phyloP scores from a whole-genome alignment of 805 yeast species.

The Zygotorulaspora florentina region DNA sequence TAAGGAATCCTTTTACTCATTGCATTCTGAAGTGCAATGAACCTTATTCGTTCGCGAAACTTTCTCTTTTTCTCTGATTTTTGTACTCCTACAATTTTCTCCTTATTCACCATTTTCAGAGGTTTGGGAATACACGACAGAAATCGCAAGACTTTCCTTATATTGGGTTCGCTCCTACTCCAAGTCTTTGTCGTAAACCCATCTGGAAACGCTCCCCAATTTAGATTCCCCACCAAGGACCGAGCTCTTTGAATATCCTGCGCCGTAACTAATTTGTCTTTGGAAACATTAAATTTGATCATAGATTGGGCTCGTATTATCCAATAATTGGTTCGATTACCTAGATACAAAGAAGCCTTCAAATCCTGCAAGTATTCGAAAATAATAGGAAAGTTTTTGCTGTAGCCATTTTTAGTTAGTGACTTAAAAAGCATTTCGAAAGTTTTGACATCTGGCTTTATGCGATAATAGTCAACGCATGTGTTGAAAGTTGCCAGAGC shows the following conservation, averaged over 20 bases:
- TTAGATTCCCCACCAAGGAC: slow-evolving; percentile 4
- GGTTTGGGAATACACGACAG: slow-evolving; percentile 24
- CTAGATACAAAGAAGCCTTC: slow-evolving; percentile 8
- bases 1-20: slow-evolving; percentile 33
- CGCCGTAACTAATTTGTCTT: slow-evolving; percentile 5
- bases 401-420: slow-evolving; percentile 34
- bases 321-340: slow-evolving; percentile 22
- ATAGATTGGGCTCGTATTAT: slow-evolving; percentile 27
- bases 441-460: slow-evolving; percentile 32
- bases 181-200: slow-evolving; percentile 10
- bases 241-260: slow-evolving; percentile 5
- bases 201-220: slow-evolving; percentile 9
- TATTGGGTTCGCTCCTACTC: slow-evolving; percentile 8
- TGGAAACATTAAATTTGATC: slow-evolving; percentile 19
- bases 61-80: slow-evolving; percentile 11
- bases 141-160: slow-evolving; percentile 18
- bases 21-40: slow-evolving; percentile 26
- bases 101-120: slow-evolving; percentile 3
- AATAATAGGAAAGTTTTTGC: slow-evolving; percentile 24
- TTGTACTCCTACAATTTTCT: background rate
- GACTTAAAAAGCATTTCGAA: slow-evolving; percentile 37
- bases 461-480: slow-evolving; percentile 23
- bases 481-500: slow-evolving; percentile 34
- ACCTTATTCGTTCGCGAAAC: slow-evolving; percentile 20
- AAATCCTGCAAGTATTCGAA: slow-evolving; percentile 25